phyloP scores from a whole-genome alignment of 1,139 yeast species.

The Candida sanyaensis region DNA sequence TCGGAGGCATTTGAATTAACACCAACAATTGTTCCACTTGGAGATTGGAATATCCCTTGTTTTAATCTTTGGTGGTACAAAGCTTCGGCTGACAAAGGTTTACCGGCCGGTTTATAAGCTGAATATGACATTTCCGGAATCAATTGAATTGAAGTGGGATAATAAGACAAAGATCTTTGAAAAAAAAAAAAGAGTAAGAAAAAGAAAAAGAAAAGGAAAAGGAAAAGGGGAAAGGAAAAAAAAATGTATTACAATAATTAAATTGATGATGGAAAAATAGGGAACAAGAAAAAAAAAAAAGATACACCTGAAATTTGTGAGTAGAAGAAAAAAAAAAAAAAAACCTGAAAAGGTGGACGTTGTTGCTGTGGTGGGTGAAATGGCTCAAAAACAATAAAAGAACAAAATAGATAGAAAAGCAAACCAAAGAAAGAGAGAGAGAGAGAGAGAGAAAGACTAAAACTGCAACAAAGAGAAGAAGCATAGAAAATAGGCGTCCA shows the following conservation, averaged over 20 bases:
- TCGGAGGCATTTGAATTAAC: conserved; percentile 70
- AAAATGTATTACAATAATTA: background rate
- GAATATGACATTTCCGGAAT: conserved; percentile 35
- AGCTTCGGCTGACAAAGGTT: conserved; percentile 74
- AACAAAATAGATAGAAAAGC: no score
- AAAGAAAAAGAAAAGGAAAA: conserved; percentile 11
- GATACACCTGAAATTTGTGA: background rate
- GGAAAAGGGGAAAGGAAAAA: conserved; percentile 17
- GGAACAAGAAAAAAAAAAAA: conserved; percentile 1
- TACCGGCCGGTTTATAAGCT: conserved; percentile 67
- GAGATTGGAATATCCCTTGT: conserved; percentile 73
- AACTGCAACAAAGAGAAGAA: no score
- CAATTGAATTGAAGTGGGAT: background rate
- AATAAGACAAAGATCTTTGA: background rate
- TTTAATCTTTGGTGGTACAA: conserved; percentile 74
- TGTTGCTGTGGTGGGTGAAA: background rate
- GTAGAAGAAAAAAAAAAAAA: no score
- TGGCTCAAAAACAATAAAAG: background rate
- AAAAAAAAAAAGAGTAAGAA: background rate
- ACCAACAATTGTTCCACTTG: conserved; percentile 70
- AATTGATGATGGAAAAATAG: conserved; percentile 2
- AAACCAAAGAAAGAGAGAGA: no score
- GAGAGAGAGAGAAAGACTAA: no score
- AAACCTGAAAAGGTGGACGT: background rate
- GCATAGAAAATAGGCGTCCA: no score